phyloP scores from a whole-genome alignment of 495 filamentous ascomycete genomes.

The Amorphotheca resinae region DNA sequence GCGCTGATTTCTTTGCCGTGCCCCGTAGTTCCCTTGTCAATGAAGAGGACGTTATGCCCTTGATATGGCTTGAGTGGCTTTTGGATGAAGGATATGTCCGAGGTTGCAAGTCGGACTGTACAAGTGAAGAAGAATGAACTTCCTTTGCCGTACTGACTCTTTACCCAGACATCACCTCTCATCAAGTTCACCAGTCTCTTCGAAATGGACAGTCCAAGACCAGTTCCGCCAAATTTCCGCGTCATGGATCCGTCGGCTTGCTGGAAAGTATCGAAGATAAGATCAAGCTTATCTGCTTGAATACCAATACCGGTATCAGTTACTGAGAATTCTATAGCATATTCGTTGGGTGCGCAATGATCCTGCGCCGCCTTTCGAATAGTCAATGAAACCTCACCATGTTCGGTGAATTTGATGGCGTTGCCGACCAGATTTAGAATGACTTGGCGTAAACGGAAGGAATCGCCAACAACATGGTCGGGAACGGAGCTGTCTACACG shows the following conservation, averaged over 20 bases:
- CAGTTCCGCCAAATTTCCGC: conserved; percentile 91
- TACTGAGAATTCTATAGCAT: conserved; percentile 92
- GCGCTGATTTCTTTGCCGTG: conserved; percentile 62
- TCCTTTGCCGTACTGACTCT: conserved; percentile 82
- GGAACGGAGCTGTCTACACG: conserved; percentile 89
- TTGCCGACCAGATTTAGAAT: conserved; percentile 76
- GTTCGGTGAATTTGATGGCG: conserved; percentile 93
- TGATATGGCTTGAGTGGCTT: conserved; percentile 82
- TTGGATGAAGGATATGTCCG: conserved; percentile 67
- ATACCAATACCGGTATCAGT: conserved; percentile 98
- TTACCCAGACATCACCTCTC: conserved; percentile 96
- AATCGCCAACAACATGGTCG: conserved; percentile 93
- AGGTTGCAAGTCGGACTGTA: conserved; percentile 73
- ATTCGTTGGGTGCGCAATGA: conserved; percentile 59
- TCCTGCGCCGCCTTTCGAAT: conserved; percentile 67
- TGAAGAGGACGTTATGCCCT: conserved; percentile 86
- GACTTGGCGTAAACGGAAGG: conserved; percentile 92
- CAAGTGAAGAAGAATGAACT: conserved; percentile 98
- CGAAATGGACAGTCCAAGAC: conserved; percentile 91
- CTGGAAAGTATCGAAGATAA: conserved; percentile 99
- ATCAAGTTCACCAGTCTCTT: conserved; percentile 92
- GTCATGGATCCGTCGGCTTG: conserved; percentile 98
- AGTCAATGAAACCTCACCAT: conserved; percentile 89
- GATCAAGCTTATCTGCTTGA: conserved; percentile 84
- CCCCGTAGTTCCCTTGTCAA: conserved; percentile 82